phyloP scores from a whole-genome alignment of 2,329 filamentous ascomycete genomes.

The Fusarium decemcellulare region DNA sequence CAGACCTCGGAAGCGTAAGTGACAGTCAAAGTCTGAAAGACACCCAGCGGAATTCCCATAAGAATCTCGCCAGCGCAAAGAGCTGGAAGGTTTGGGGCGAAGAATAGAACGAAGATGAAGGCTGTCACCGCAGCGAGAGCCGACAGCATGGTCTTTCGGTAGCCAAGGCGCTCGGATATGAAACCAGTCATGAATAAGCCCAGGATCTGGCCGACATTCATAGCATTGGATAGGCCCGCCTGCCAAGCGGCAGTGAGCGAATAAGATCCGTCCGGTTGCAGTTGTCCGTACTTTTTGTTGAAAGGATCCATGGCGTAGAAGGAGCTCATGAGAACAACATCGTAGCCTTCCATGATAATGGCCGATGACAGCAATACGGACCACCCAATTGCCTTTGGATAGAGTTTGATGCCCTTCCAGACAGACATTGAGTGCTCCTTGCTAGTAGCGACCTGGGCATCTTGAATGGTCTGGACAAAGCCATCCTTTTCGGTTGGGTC shows the following conservation, averaged over 20 bases:
- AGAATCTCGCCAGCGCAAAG: conserved; percentile 4
- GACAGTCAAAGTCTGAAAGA: conserved; percentile 20
- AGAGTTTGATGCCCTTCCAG: conserved; percentile 23
- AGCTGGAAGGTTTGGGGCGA: conserved; percentile 41
- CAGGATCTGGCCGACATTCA: conserved; percentile 19
- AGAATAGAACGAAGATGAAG: conserved; percentile 36
- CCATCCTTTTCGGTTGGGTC: background rate
- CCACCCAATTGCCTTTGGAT: conserved; percentile 2
- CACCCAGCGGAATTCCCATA: conserved; percentile 16
- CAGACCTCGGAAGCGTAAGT: conserved; percentile 32
- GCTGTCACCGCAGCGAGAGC: conserved; percentile 52
- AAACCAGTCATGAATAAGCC: conserved; percentile 29
- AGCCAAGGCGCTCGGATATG: conserved; percentile 22
- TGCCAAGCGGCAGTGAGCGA: conserved; percentile 31
- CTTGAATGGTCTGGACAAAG: conserved; percentile 9
- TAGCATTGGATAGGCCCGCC: conserved; percentile 19
- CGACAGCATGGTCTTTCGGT: conserved; percentile 65
- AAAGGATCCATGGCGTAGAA: background rate
- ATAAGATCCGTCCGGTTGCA: background rate
- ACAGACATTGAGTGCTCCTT: conserved; percentile 52
- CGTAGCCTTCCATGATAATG: conserved; percentile 6
- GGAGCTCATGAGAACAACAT: background rate
- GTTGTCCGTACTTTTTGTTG: background rate
- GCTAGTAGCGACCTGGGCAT: conserved; percentile 24
- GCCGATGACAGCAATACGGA: background rate